A percentile compares a stretch with the other conserved stretches of the same genome.
These are phyloP conservation scores for Phoenix roebelenii DNA, from an alignment of 176 grass and related monocot genomes.

Conservation along the genomic window DNA sequence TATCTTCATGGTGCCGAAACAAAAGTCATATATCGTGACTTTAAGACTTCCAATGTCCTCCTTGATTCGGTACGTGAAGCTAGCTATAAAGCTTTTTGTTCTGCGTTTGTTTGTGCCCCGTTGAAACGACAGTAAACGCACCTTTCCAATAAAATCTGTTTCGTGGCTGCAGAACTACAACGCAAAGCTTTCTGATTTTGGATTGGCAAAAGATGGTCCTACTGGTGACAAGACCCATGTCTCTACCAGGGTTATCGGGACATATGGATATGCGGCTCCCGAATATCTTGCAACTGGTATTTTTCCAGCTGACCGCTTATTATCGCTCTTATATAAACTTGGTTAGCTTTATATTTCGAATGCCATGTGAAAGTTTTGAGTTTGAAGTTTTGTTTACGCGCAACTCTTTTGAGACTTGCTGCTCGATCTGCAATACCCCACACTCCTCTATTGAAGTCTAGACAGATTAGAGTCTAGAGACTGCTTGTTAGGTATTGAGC, in stretches of 20 bases:
- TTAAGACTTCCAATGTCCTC: constrained; percentile 89
- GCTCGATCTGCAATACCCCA: too few relatives aligned
- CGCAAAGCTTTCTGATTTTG: constrained; percentile 94
- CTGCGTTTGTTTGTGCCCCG: background rate
- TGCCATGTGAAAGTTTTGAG: too few relatives aligned
- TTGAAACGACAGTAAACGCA: too few relatives aligned
- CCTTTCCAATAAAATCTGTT: constrained; percentile 3
- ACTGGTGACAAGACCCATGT: constrained; percentile 83
- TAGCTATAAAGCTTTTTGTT: background rate
- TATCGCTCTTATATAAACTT: too few relatives aligned
- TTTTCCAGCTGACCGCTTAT: constrained; percentile 4
- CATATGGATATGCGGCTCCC: constrained; percentile 85
- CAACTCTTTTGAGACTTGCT: too few relatives aligned
- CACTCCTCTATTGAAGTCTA: too few relatives aligned
- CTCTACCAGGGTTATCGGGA: constrained; percentile 85
- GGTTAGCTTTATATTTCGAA: too few relatives aligned
- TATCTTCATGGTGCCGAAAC: constrained; percentile 75
- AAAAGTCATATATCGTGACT: constrained; percentile 95
- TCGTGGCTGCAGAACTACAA: constrained; percentile 56
- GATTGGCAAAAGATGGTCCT: constrained; percentile 87
- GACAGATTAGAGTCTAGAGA: too few relatives aligned
- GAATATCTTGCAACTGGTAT: constrained; percentile 94
- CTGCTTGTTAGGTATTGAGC: too few relatives aligned
- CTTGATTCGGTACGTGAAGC: constrained; percentile 64
- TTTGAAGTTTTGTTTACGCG: too few relatives aligned